These are phyloP conservation scores for Chalciporus piperatus DNA, from an alignment of 768 basidiomycete species.

Conservation along the genomic window DNA sequence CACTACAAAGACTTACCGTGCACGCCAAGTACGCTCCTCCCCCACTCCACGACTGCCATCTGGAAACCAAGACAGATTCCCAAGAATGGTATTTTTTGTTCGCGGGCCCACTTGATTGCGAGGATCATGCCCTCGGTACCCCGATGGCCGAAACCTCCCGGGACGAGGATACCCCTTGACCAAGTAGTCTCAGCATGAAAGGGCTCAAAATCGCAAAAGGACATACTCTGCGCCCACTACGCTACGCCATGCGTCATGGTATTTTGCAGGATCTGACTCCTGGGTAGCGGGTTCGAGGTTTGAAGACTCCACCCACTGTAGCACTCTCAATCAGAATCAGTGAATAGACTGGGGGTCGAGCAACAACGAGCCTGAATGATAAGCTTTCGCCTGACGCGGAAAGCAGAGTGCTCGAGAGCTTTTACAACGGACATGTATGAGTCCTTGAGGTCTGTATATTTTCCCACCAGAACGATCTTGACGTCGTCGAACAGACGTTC, in stretches of 20 bases:
- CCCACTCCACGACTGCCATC: slow-evolving; percentile 94
- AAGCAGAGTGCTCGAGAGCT: slow-evolving; percentile 94
- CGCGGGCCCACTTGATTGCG: slow-evolving; percentile 96
- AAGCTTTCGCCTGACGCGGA: slow-evolving; percentile 85
- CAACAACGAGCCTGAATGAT: slow-evolving; percentile 60
- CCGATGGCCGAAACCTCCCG: slow-evolving; percentile 91
- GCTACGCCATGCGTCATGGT: slow-evolving; percentile 94
- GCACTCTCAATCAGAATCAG: slow-evolving; percentile 4
- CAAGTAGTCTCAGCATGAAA: slow-evolving; percentile 8
- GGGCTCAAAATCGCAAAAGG: background rate
- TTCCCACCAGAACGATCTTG: slow-evolving; percentile 89
- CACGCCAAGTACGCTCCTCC: slow-evolving; percentile 75
- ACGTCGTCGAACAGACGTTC: slow-evolving; percentile 90
- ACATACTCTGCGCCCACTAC: slow-evolving; percentile 86
- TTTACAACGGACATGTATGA: slow-evolving; percentile 99
- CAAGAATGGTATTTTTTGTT: slow-evolving; percentile 91
- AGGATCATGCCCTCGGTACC: slow-evolving; percentile 98
- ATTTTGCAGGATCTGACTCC: slow-evolving; percentile 75
- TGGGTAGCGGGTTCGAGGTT: slow-evolving; percentile 84
- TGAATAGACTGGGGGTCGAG: background rate
- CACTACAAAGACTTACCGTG: slow-evolving; percentile 43
- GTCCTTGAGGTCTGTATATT: slow-evolving; percentile 95
- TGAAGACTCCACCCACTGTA: slow-evolving; percentile 94
- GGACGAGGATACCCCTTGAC: slow-evolving; percentile 88
- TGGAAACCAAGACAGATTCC: slow-evolving; percentile 99